Base-by-base conservation (phyloP, 192 early-diverging fungal species). In the Phycomyces blakesleeanus region DNA sequence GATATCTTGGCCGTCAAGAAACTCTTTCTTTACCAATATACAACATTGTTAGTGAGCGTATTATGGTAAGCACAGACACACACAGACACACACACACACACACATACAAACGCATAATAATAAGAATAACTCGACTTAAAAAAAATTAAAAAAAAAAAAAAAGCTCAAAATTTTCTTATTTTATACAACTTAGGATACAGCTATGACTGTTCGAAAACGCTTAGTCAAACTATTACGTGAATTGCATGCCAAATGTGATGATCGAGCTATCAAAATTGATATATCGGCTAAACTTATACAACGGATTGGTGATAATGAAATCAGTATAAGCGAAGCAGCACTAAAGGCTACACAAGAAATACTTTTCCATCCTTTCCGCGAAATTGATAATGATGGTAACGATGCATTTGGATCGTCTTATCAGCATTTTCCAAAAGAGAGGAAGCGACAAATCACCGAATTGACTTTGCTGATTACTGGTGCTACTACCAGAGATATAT, bases 181-280 rank as follows among this genome's bases (percentile, higher is more conserved):
- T 27, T 9, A 38, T 25, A 12, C 15, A 24, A 27, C 29, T n/a
- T 63, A 88, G 85, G 96, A 98, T 76, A 93, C 89, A 27, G 90
- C 93, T 6, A 52, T 88, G 7, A 94, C 80, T 68, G 94, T 98
- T 20, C 87, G 96, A 16, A 94, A 94, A 75, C 84, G 93, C 0
- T 84, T 95, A 1, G 82, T 98, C 24, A 83, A 87, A 55, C 72
- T 98, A 1, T 64, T 95, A 25, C 75, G 79, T 49, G 91, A 93
- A 40, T 83, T 96, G 12, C 95, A 86, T 51, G 26, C 76, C 6
- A 72, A 80, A 50, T 75, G 78, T 9, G 66, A 75, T 1, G 78
- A 80, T 55, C 57, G 39, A 6, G 52, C 47, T 0, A 78, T 88
- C 47, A 75, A 78, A 26, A 79, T 83, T 8, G 86, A 92, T 56